A percentile compares a stretch with the other conserved stretches of the same genome.
These are phyloP conservation scores for Fonsecaea nubica DNA, from an alignment of 2,329 filamentous ascomycete genomes.

Conservation along the genomic window DNA sequence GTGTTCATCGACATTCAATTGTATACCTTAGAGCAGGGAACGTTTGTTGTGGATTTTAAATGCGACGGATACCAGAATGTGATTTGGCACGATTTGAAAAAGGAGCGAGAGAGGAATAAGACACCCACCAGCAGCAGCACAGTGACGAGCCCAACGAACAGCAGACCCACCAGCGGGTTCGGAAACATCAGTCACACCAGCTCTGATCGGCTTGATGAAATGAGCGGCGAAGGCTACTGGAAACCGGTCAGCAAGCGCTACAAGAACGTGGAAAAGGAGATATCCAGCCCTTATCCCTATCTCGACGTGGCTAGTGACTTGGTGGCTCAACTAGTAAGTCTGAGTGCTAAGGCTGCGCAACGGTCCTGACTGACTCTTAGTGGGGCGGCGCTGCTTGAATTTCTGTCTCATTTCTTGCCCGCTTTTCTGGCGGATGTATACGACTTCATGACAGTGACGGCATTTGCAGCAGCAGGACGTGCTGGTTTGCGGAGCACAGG, in stretches of 20 bases:
- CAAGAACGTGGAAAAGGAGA: conserved; percentile 84
- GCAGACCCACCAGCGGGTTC: conserved; percentile 53
- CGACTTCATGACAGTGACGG: conserved; percentile 9
- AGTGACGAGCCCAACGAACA: conserved; percentile 52
- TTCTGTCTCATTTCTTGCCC: conserved; percentile 5
- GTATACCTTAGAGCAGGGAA: conserved; percentile 89
- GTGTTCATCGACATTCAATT: conserved; percentile 96
- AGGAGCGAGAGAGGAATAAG: conserved; percentile 47
- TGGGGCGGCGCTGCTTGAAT: conserved; percentile 35
- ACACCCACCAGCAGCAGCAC: conserved; percentile 45
- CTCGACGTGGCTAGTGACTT: conserved; percentile 89
- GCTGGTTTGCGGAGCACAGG: neutral
- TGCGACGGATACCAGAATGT: conserved; percentile 96
- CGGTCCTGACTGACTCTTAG: conserved; percentile 29
- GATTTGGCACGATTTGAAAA: conserved; percentile 50
- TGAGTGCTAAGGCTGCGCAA: conserved; percentile 60
- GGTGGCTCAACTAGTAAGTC: conserved; percentile 85
- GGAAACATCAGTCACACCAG: conserved; percentile 41
- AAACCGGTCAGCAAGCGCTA: conserved; percentile 56
- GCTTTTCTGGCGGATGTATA: conserved; percentile 3
- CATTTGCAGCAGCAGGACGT: neutral
- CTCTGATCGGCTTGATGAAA: conserved; percentile 36
- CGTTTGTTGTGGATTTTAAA: conserved; percentile 98
- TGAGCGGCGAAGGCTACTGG: conserved; percentile 56
- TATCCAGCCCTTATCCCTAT: conserved; percentile 94